Conservation (phyloP, 2,329 filamentous ascomycete species). For the Alternaria panax region DNA sequence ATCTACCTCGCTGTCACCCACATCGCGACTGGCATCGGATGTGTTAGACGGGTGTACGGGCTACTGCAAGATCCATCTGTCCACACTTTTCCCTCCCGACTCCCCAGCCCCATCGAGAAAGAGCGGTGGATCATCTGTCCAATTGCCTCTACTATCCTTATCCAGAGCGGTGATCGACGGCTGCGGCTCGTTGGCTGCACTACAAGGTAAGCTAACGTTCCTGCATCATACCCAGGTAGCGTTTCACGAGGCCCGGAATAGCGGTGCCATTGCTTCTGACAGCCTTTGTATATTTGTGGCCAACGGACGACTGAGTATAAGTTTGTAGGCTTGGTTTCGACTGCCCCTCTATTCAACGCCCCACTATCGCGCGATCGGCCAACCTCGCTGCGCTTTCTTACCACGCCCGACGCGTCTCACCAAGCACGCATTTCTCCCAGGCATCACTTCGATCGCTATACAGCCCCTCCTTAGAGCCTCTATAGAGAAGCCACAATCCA, state of each 20-base stretch:
- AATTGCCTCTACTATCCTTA: constrained; percentile 36
- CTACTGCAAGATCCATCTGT: constrained; percentile 8
- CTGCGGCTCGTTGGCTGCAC: constrained; percentile 11
- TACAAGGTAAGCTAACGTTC: constrained; percentile 4
- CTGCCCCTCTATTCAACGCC: constrained; percentile 11
- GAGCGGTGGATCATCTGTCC: constrained; percentile 41
- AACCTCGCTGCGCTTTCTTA: constrained; percentile 7
- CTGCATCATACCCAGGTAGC: constrained; percentile 4
- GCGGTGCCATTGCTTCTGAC: constrained; percentile 10
- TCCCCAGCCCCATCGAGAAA: constrained; percentile 20
- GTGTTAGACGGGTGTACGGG: not conserved
- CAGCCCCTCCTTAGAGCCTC: not conserved
- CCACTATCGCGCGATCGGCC: constrained; percentile 13
- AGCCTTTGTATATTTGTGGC: constrained; percentile 3
- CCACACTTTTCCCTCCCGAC: constrained; percentile 1
- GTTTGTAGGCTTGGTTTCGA: not conserved
- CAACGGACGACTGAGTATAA: not conserved
- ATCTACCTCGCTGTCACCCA: not conserved
- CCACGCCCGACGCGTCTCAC: constrained; percentile 18
- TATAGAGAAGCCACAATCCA: not conserved
- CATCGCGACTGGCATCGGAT: constrained; percentile 8
- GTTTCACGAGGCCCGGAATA: not conserved
- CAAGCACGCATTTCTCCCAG: constrained; percentile 20
- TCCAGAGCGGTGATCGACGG: constrained; percentile 9
- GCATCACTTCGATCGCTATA: constrained; percentile 15